Base-by-base conservation (phyloP, 768 basidiomycete genomes). In the Hirschioporus abietinus region DNA sequence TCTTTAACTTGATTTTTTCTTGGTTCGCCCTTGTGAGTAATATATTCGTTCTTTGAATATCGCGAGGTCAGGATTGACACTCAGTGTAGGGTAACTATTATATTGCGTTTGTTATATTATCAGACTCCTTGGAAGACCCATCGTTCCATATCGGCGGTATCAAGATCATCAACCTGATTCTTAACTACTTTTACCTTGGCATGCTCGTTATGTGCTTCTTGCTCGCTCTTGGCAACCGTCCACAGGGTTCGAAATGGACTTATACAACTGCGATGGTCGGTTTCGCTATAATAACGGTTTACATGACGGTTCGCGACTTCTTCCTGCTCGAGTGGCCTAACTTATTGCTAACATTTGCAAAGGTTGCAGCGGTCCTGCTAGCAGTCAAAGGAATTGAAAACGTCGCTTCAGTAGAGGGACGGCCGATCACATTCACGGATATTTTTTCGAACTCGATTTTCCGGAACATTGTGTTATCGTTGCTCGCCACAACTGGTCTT, bases 271-370 rank as follows among this genome's bases (percentile, higher is more conserved):
- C 93, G 30, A 88, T 98, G 72, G 74, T 96, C 34, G 93, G 94
- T 0, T 99, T 96, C 78, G 94, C 85, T 2, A 4, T 96, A 25
- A 88, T 99, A 69, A 99, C 96, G 35, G 76, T 95, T n/a, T 99
- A 99, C 74, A 99, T 99, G 96, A 93, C 95, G 64, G 90, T 93
- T 63, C 25, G 86, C 20, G 23, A 12, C 60, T 24, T 7, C 57
- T 35, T 67, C 62, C 58, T 66, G 35, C 35, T 25, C 9, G 18
- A 36, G 34, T 36, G 23, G 26, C 27, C 18, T 25, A 68, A 64
- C 62, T 35, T 60, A 24, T 62, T 72, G 25, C 67, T 70, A 63
- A 17, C 64, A 9, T 65, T 58, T 27, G 24, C 63, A 59, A 68
- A 94, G 92, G 79, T 87, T 52, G 80, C 93, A 0, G 89, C 93